Conservation (phyloP, 352 stramenopile species). For the Globisporangium yorkense region DNA sequence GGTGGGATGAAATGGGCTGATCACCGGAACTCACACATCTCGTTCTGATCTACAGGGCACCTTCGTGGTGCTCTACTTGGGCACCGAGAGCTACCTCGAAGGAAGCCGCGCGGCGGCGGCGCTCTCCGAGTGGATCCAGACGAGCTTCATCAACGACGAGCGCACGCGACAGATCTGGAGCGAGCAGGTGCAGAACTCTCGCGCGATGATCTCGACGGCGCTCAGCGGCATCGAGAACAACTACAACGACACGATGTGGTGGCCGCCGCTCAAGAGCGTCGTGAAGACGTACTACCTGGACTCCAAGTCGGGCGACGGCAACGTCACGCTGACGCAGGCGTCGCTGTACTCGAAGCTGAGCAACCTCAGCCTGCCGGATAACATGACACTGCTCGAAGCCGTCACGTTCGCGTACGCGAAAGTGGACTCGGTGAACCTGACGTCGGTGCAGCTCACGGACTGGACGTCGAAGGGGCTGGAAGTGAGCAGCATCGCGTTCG, state of each 20-base stretch:
- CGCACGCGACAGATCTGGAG: slow-evolving; percentile 75
- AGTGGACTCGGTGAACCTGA: slow-evolving; percentile 83
- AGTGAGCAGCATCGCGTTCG: slow-evolving; percentile 76
- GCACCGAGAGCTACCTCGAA: slow-evolving; percentile 84
- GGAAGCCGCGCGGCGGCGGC: slow-evolving; percentile 66
- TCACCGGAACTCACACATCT: too few species aligned
- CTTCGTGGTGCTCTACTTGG: slow-evolving; percentile 79
- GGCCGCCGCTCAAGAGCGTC: slow-evolving; percentile 73
- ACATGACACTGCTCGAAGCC: slow-evolving; percentile 77
- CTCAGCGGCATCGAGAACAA: slow-evolving; percentile 78
- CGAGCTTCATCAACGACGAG: slow-evolving; percentile 87
- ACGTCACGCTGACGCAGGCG: slow-evolving; percentile 27
- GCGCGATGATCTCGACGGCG: slow-evolving; percentile 73
- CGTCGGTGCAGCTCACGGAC: slow-evolving; percentile 77
- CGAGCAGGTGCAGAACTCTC: slow-evolving; percentile 78
- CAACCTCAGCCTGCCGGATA: slow-evolving; percentile 44
- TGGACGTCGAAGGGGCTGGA: slow-evolving; percentile 84
- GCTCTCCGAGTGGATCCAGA: slow-evolving; percentile 77
- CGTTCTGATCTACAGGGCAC: slow-evolving; percentile 28
- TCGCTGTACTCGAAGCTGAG: slow-evolving; percentile 49
- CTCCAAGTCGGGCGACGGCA: slow-evolving; percentile 48
- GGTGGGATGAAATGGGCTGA: too few species aligned
- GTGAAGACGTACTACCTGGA: slow-evolving; percentile 84
- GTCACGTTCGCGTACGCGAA: slow-evolving; percentile 77
- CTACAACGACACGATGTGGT: slow-evolving; percentile 89